Evolutionary conservation across 2,329 filamentous ascomycete species (phyloP).

Genomic region (Aspergillus quadrilineatus): DNA sequence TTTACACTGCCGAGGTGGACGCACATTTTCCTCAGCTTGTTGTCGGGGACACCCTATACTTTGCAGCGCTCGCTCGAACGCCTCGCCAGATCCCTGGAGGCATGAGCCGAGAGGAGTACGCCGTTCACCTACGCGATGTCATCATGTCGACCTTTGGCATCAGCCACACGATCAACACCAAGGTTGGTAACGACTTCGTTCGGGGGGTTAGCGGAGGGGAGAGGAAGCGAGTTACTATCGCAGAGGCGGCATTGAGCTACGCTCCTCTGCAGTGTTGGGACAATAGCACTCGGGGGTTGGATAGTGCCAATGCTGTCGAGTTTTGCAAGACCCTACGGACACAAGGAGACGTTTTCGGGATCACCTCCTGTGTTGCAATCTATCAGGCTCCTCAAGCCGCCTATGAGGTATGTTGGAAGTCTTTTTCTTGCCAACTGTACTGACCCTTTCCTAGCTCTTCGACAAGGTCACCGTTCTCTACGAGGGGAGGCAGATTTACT

Average conservation of each 20-base stretch:
- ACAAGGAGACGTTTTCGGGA: slow-evolving; percentile 42
- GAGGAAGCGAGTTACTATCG: slow-evolving; percentile 58
- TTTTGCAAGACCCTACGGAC: slow-evolving; percentile 49
- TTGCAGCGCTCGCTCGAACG: not conserved
- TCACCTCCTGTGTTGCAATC: slow-evolving; percentile 48
- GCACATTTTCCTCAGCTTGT: slow-evolving; percentile 5
- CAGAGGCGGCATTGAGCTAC: slow-evolving; percentile 47
- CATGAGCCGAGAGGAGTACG: slow-evolving; percentile 5
- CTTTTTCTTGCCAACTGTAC: not conserved
- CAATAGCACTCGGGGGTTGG: slow-evolving; percentile 44
- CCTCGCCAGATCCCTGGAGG: slow-evolving; percentile 3
- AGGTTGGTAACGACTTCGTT: slow-evolving; percentile 53
- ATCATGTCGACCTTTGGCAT: slow-evolving; percentile 10
- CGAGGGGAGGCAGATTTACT: slow-evolving; percentile 31
- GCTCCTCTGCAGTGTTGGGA: slow-evolving; percentile 41
- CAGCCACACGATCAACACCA: slow-evolving; percentile 46
- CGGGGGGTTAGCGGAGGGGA: slow-evolving; percentile 60
- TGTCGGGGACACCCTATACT: slow-evolving; percentile 5
- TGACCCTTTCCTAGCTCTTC: slow-evolving; percentile 32
- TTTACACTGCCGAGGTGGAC: slow-evolving; percentile 6
- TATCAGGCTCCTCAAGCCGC: slow-evolving; percentile 15
- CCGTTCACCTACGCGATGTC: not conserved
- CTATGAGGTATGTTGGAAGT: slow-evolving; percentile 7
- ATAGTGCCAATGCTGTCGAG: slow-evolving; percentile 51
- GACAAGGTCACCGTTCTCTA: slow-evolving; percentile 69